phyloP scores from a whole-genome alignment of 768 basidiomycete genomes.

The Xerocomus potaroensis region DNA sequence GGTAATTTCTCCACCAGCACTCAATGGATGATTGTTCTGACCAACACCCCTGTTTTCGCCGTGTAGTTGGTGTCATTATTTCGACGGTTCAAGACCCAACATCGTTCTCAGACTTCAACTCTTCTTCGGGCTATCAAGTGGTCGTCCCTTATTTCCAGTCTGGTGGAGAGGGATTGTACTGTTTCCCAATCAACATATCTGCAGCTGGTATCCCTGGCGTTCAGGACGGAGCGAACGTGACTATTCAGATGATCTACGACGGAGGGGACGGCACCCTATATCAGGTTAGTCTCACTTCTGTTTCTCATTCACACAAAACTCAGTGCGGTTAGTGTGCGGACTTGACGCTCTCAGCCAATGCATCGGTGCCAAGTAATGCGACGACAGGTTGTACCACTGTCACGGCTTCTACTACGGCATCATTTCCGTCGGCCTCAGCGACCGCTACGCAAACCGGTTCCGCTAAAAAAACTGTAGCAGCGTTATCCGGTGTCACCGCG shows the following conservation, averaged over 20 bases:
- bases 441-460: background rate
- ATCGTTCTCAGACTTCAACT: slow-evolving; percentile 59
- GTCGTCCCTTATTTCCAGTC: slow-evolving; percentile 42
- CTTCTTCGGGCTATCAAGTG: slow-evolving; percentile 30
- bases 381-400: slow-evolving; percentile 32
- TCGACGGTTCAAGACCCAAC: slow-evolving; percentile 56
- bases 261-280: slow-evolving; percentile 65
- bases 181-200: slow-evolving; percentile 62
- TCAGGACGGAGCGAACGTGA: slow-evolving; percentile 56
- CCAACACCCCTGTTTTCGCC: slow-evolving; percentile 5
- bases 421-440: slow-evolving; percentile 16
- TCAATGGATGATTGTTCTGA: background rate
- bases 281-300: slow-evolving; percentile 42
- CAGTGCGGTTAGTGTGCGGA: slow-evolving; percentile 63
- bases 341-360: slow-evolving; percentile 34
- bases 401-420: slow-evolving; percentile 15
- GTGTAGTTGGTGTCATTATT: slow-evolving; percentile 47
- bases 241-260: slow-evolving; percentile 62
- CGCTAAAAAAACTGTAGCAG: slow-evolving; percentile 13
- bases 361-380: slow-evolving; percentile 44
- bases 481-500: slow-evolving; percentile 6
- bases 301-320: background rate
- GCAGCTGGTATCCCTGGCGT: slow-evolving; percentile 37
- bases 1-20: background rate
- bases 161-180: slow-evolving; percentile 54